These are phyloP conservation scores for Coprinellus micaceus DNA, from an alignment of 768 basidiomycete species.

Conservation along the genomic window DNA sequence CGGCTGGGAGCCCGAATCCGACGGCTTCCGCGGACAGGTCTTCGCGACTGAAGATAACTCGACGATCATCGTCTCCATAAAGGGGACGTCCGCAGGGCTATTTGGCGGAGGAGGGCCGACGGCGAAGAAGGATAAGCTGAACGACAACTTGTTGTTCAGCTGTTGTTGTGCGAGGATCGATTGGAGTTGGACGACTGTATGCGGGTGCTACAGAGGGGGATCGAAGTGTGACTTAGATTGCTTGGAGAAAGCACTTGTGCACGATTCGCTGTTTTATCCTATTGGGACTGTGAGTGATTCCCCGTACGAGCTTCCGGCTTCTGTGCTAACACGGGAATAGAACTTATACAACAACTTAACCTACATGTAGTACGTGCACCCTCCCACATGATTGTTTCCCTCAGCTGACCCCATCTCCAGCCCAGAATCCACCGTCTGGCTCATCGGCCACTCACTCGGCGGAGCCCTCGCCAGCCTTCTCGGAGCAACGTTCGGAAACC, in stretches of 20 bases:
- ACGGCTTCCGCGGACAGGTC: conserved; percentile 89
- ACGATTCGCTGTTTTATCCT: conserved; percentile 86
- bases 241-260: conserved; percentile 66
- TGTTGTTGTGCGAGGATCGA: conserved; percentile 93
- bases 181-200: conserved; percentile 93
- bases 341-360: conserved; percentile 93
- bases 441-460: conserved; percentile 72
- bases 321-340: conserved; percentile 36
- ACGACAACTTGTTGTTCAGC: conserved; percentile 89
- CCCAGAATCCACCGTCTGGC: conserved; percentile 86
- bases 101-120: conserved; percentile 80
- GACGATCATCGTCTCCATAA: conserved; percentile 85
- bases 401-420: conserved; percentile 16
- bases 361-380: conserved; percentile 64
- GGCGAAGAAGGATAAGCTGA: conserved; percentile 86
- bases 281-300: conserved; percentile 70
- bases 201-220: conserved; percentile 78
- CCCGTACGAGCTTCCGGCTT: no score
- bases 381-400: neutral
- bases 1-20: conserved; percentile 87
- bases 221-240: conserved; percentile 83
- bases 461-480: conserved; percentile 77
- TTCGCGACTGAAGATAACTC: conserved; percentile 81
- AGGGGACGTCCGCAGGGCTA: conserved; percentile 82
- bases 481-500: conserved; percentile 84